These are phyloP conservation scores for Collybiopsis luxurians DNA, from an alignment of 768 basidiomycete species.

Conservation along the genomic window DNA sequence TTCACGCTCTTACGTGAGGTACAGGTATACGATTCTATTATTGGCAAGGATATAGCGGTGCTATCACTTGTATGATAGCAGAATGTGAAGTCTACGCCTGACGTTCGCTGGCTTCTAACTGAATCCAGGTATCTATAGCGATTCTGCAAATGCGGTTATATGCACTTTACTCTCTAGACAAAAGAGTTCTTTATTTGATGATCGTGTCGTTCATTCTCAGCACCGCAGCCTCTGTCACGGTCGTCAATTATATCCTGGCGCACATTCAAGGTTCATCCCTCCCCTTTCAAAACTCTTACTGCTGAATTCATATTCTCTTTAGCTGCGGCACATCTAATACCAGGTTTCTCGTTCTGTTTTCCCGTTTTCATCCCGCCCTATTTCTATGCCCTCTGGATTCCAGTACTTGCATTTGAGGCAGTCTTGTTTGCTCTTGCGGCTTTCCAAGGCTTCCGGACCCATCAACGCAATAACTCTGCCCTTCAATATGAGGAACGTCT, in stretches of 20 bases:
- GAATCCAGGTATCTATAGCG: slow-evolving; percentile 25
- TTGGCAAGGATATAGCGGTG: slow-evolving; percentile 63
- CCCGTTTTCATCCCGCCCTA: slow-evolving; percentile 34
- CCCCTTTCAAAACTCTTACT: background rate
- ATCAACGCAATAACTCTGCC: slow-evolving; percentile 30
- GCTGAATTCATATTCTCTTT: background rate
- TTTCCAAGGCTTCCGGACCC: slow-evolving; percentile 46
- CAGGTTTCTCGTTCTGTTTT: slow-evolving; percentile 37
- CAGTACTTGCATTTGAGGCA: slow-evolving; percentile 52
- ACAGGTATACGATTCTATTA: slow-evolving; percentile 46
- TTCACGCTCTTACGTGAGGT: background rate
- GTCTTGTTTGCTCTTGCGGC: slow-evolving; percentile 51
- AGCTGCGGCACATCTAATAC: slow-evolving; percentile 9
- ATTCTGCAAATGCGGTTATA: slow-evolving; percentile 64
- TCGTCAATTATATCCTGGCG: slow-evolving; percentile 41
- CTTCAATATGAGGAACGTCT: slow-evolving; percentile 43
- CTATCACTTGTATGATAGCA: slow-evolving; percentile 49
- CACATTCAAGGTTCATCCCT: background rate
- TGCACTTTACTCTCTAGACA: slow-evolving; percentile 55
- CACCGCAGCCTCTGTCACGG: slow-evolving; percentile 36
- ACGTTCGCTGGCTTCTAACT: background rate
- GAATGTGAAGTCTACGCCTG: slow-evolving; percentile 37
- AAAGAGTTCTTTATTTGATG: slow-evolving; percentile 47
- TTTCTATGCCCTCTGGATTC: slow-evolving; percentile 64
- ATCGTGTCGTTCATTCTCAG: slow-evolving; percentile 36